Base-by-base conservation (phyloP, 306 rosid genomes). In the Ochetophila trinervis region DNA sequence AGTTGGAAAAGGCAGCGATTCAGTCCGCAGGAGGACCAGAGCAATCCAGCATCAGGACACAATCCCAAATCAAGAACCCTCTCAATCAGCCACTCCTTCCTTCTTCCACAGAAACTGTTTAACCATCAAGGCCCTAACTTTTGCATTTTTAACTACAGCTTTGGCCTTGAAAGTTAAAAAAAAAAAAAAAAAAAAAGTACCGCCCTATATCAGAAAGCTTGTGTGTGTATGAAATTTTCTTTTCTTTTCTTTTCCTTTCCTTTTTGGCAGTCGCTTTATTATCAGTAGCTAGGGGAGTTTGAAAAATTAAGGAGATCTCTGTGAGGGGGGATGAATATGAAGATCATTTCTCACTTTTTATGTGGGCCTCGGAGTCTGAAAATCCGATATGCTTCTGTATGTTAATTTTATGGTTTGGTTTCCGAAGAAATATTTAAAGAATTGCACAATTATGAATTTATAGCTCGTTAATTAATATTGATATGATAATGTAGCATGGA, bases 21-120 rank as follows among this genome's bases (percentile, higher is more conserved):
- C 79, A 74, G 63, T 74, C 89, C 61, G 21, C 79, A 37, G 32
- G 32, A 27, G 32, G 32, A 27, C 76, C 80, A 4, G 98, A 86
- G 71, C 93, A 82, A 20, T 60, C 73, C 35, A 79, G 54, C 74
- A 78, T 35, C 81, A 84, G 96, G 44, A 23, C 85, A 14, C 24
- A 80, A 54, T 58, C 49, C 74, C 92, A 82, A 74, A 74, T 76
- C 82, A 89, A 79, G 82, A 5, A 79, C 71, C 79, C 93, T 49
- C 85, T 92, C 36, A 70, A 80, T 68, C 91, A 89, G 73, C 96
- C 96, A 53, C 98, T 92, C 20, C 87, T 92, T 37, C 89, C 88
- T 75, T 75, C 96, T 35, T 84, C 95, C 27, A 81, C 94, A 52
- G 98, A 89, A 62, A 89, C 78, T 69, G 98, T 93, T 44, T 93